Evolutionary conservation across 805 yeast genomes (phyloP), one percentile per base, ranked within the genome.

Genomic region (Candida krabiensis): DNA sequence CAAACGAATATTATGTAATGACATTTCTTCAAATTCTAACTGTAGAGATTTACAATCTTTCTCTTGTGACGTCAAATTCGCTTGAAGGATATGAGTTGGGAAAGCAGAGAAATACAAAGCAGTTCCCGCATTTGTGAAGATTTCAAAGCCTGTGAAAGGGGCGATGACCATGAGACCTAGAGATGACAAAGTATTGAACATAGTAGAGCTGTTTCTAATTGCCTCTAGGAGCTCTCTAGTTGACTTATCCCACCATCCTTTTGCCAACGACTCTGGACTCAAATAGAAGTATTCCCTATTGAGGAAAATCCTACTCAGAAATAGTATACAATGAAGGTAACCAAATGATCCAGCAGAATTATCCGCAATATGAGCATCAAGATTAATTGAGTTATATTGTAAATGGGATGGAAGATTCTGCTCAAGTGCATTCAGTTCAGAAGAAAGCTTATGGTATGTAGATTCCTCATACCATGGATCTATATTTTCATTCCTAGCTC

Each of bases 121-220:
- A 1, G 69, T 64, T 15, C 62, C 64, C 3, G 66, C 63, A 19
- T 56, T 49, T 2, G 70, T 63, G 47, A 63, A 65, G 5, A 63
- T 53, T 41, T 65, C 61, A 38, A 65, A 63, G 6, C 66, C 65
- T 4, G 69, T 63, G 38, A 64, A 65, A 5, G 70, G 70, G 1
- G 69, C 66, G 19, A 60, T 49, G 4, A 63, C 62, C 63, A 65
- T 60, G 30, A 50, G 40, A 30, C 55, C 47, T 5, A 47, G 40
- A 2, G 45, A 45, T 2, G 56, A 44, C 18, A 64, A 43, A 2
- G 47, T 45, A 12, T 41, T 39, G 4, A 60, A 50, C 33, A 64
- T 38, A 5, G 35, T 38, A 21, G 61, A 47, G 19, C 63, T 44
- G 11, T 49, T 42, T 28, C 58, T 58, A 4, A 65, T 33, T 0